Percentiles rank a stretch among this genome's conserved stretches.
Conservation (phyloP, 2,329 filamentous ascomycete genomes). For the Colletotrichum caudatum region DNA sequence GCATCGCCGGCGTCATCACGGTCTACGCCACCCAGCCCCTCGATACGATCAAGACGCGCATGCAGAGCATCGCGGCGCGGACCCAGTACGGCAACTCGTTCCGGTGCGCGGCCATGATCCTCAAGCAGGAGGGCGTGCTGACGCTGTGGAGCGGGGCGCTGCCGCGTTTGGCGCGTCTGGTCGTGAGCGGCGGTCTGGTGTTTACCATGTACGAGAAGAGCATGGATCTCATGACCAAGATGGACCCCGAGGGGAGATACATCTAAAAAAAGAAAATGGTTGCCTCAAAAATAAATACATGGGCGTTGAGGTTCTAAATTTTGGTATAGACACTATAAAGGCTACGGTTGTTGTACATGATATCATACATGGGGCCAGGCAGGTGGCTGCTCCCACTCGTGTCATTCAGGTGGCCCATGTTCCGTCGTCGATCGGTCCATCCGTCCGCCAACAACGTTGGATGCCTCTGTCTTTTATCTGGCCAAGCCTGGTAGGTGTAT, state of each 20-base stretch:
- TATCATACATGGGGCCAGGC: constrained; percentile 33
- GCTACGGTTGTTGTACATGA: constrained; percentile 42
- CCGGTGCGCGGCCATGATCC: constrained; percentile 83
- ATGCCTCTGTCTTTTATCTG: neutral
- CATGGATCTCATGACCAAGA: constrained; percentile 83
- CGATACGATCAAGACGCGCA: constrained; percentile 96
- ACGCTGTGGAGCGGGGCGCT: constrained; percentile 96
- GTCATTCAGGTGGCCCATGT: neutral
- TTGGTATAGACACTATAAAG: constrained; percentile 41
- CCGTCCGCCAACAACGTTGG: neutral
- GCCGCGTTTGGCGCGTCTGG: constrained; percentile 84
- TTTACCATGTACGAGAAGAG: constrained; percentile 99
- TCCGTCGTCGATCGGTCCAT: neutral
- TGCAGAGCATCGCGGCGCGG: constrained; percentile 94
- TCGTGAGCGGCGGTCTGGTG: constrained; percentile 95
- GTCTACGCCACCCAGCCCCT: constrained; percentile 82
- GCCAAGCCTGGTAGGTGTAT: neutral
- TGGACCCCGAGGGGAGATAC: constrained; percentile 88
- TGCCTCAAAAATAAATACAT: constrained; percentile 17
- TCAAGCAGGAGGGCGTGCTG: constrained; percentile 87
- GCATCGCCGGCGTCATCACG: constrained; percentile 88
- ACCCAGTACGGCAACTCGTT: constrained; percentile 88
- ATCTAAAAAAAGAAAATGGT: constrained; percentile 63
- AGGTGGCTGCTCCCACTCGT: constrained; percentile 3
- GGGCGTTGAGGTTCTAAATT: constrained; percentile 22